Evolutionary conservation across 345 rosid species (phyloP).

Genomic region (Camelina hispida): DNA sequence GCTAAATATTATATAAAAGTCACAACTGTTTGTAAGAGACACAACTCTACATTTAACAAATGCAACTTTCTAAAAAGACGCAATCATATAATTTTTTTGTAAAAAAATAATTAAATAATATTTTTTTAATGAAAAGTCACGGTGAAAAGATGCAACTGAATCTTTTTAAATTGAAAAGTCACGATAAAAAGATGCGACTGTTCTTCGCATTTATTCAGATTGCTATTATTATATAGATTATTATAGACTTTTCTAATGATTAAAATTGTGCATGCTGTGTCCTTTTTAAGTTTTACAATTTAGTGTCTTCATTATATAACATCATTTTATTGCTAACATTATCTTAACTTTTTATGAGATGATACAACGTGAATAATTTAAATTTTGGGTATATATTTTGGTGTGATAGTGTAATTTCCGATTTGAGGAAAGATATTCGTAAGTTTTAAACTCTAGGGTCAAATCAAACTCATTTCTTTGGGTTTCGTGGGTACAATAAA

Average conservation of each 20-base stretch:
- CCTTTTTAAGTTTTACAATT: constrained; percentile 25
- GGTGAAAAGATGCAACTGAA: too few relatives aligned
- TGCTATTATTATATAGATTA: background rate
- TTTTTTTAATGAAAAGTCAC: too few relatives aligned
- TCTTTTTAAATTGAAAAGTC: too few relatives aligned
- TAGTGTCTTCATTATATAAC: constrained; percentile 16
- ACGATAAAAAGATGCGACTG: too few relatives aligned
- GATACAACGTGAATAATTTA: constrained; percentile 11
- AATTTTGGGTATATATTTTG: background rate
- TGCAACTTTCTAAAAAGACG: too few relatives aligned
- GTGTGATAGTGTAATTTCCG: background rate
- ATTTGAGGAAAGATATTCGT: background rate
- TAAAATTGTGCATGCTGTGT: constrained; percentile 42
- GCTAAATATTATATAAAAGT: too few relatives aligned
- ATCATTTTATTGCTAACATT: background rate
- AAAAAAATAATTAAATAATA: too few relatives aligned
- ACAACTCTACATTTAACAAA: too few relatives aligned
- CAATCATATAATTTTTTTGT: too few relatives aligned
- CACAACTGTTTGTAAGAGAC: too few relatives aligned
- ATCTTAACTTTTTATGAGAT: background rate
- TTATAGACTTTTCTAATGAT: constrained; percentile 39
- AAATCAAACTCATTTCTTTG: constrained; percentile 27
- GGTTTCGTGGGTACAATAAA: constrained; percentile 24
- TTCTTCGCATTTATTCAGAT: too few relatives aligned
- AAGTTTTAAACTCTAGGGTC: constrained; percentile 24